Evolutionary conservation across 805 yeast genomes (phyloP).

Genomic region (Candida odintsovae): DNA sequence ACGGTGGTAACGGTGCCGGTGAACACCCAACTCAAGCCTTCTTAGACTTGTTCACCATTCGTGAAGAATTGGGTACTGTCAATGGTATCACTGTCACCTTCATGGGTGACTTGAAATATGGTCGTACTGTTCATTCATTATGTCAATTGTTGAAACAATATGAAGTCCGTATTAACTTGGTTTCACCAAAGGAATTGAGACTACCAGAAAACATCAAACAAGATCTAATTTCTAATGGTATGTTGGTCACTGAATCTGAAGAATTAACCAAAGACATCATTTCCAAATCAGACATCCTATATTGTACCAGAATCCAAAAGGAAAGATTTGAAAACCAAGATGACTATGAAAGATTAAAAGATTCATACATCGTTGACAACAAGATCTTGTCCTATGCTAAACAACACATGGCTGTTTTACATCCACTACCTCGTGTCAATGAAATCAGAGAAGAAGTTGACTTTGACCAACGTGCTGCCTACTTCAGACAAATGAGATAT

Average conservation of each 20-base stretch:
- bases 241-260: slow-evolving; percentile 70
- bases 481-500: slow-evolving; percentile 99
- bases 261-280: slow-evolving; percentile 79
- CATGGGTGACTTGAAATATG: slow-evolving; percentile 98
- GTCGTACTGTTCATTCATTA: slow-evolving; percentile 97
- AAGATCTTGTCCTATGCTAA: slow-evolving; percentile 86
- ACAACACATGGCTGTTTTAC: slow-evolving; percentile 98
- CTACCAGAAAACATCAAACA: slow-evolving; percentile 72
- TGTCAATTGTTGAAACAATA: slow-evolving; percentile 86
- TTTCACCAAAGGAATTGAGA: slow-evolving; percentile 82
- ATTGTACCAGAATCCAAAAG: slow-evolving; percentile 97
- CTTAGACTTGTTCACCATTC: slow-evolving; percentile 92
- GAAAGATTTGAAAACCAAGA: slow-evolving; percentile 79
- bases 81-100: slow-evolving; percentile 97
- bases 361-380: slow-evolving; percentile 89
- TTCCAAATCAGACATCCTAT: slow-evolving; percentile 87
- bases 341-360: slow-evolving; percentile 85
- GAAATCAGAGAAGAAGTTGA: slow-evolving; percentile 98
- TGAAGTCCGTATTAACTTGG: slow-evolving; percentile 88
- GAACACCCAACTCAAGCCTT: slow-evolving; percentile 99
- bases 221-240: slow-evolving; percentile 58
- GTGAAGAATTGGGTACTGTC: slow-evolving; percentile 98
- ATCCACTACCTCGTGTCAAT: slow-evolving; percentile 95
- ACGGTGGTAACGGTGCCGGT: slow-evolving; percentile 96
- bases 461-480: slow-evolving; percentile 98